Percentiles rank a stretch among this genome's conserved stretches.
These are phyloP conservation scores for Backusella westeae DNA, from an alignment of 192 early-diverging fungal genomes.

Conservation along the genomic window DNA sequence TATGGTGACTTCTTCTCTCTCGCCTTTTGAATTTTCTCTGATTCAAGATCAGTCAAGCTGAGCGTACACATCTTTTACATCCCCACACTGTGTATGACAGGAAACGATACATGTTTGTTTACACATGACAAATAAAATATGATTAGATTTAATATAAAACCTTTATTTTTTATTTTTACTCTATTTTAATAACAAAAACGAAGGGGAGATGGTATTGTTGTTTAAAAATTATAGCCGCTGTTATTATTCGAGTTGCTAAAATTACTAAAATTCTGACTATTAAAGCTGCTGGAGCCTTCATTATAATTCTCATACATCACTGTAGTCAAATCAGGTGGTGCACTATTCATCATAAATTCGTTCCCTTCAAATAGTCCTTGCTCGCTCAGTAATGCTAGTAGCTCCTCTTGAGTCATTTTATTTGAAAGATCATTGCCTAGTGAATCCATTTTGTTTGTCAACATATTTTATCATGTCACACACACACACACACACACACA, in stretches of 20 bases:
- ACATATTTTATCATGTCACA: not conserved
- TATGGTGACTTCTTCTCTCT: not conserved
- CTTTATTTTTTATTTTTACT: not conserved
- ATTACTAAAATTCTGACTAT: not conserved
- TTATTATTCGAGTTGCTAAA: not conserved
- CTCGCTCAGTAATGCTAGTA: conserved; percentile 5
- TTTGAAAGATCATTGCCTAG: not conserved
- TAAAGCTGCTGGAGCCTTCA: not conserved
- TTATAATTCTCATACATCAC: not conserved
- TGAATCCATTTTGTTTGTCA: not conserved
- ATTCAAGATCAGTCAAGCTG: not conserved
- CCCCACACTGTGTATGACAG: not conserved
- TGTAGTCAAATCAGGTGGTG: conserved; percentile 1
- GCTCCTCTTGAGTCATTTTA: conserved; percentile 5
- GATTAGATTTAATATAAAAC: not conserved
- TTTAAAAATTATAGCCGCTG: not conserved
- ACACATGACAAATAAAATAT: not conserved
- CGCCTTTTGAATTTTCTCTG: not conserved
- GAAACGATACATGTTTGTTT: not conserved
- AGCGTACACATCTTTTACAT: not conserved
- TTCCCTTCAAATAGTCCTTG: conserved; percentile 4
- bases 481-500: not conserved
- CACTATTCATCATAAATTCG: conserved; percentile 5
- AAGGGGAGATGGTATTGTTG: not conserved
- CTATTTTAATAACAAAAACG: not conserved